These are phyloP conservation scores for Candida ulmi DNA, from an alignment of 805 yeast genomes.

Conservation along the genomic window DNA sequence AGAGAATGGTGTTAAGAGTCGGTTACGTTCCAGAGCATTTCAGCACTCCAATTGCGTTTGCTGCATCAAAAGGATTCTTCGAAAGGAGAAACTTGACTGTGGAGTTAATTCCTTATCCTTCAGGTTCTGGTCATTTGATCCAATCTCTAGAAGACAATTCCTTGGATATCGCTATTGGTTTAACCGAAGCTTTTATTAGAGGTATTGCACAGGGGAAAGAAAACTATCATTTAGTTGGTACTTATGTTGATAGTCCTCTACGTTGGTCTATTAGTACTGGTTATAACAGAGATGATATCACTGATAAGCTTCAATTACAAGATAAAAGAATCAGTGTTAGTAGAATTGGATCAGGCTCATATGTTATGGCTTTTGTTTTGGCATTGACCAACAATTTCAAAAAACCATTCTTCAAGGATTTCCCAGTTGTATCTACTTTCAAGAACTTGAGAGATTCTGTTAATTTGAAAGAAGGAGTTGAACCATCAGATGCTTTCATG, in stretches of 20 bases:
- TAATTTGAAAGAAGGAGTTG: slow-evolving; percentile 42
- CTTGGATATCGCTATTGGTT: slow-evolving; percentile 79
- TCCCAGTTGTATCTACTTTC: slow-evolving; percentile 60
- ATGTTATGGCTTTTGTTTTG: slow-evolving; percentile 84
- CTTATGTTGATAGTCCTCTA: slow-evolving; percentile 81
- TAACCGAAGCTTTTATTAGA: slow-evolving; percentile 87
- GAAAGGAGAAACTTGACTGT: slow-evolving; percentile 43
- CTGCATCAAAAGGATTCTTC: slow-evolving; percentile 54
- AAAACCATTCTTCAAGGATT: slow-evolving; percentile 44
- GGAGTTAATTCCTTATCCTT: slow-evolving; percentile 63
- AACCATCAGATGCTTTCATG: slow-evolving; percentile 77
- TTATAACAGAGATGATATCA: slow-evolving; percentile 46
- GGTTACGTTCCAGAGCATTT: slow-evolving; percentile 93
- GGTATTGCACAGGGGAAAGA: slow-evolving; percentile 55
- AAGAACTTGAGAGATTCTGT: slow-evolving; percentile 76
- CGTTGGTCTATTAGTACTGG: slow-evolving; percentile 93
- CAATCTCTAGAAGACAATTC: slow-evolving; percentile 58
- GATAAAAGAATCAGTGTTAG: slow-evolving; percentile 72
- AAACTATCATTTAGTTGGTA: slow-evolving; percentile 63
- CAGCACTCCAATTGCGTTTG: slow-evolving; percentile 79
- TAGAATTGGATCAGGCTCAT: slow-evolving; percentile 87
- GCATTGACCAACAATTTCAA: slow-evolving; percentile 56
- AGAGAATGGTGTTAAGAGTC: slow-evolving; percentile 39
- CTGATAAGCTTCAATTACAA: slow-evolving; percentile 44
- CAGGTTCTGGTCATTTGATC: slow-evolving; percentile 87